phyloP scores from a whole-genome alignment of 2,329 filamentous ascomycete species.

The Alternaria metachromatica region DNA sequence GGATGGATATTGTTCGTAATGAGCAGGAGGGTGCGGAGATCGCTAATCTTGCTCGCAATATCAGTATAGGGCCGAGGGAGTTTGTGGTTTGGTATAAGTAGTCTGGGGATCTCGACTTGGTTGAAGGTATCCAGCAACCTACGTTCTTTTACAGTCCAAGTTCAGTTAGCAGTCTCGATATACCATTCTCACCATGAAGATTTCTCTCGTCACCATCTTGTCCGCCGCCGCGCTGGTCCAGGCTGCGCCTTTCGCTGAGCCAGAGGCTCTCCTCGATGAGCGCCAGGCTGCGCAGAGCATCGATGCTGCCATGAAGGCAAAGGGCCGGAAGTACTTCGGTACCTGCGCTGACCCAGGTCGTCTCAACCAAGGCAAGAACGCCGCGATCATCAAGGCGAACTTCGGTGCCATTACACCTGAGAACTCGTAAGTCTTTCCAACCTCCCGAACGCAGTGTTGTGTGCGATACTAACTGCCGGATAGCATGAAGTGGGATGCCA shows the following conservation, averaged over 20 bases:
- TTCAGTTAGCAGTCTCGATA: background rate
- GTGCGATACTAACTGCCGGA: background rate
- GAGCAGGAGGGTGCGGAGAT: background rate
- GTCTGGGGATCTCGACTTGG: background rate
- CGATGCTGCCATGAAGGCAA: conserved; percentile 63
- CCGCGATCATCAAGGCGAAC: conserved; percentile 65
- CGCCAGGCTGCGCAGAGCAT: conserved; percentile 56
- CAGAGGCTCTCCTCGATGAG: conserved; percentile 34
- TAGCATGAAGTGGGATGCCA: conserved; percentile 72
- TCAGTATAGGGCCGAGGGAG: background rate
- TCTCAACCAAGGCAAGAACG: conserved; percentile 59
- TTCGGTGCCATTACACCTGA: conserved; percentile 72
- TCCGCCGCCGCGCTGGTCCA: conserved; percentile 36
- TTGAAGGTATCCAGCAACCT: background rate
- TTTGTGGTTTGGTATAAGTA: conserved; percentile 2
- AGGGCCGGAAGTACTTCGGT: conserved; percentile 73
- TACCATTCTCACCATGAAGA: conserved; percentile 35
- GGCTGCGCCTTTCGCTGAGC: conserved; percentile 39
- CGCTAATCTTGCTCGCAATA: background rate
- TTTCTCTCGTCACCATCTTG: conserved; percentile 37
- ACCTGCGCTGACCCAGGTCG: conserved; percentile 63
- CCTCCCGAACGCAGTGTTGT: background rate
- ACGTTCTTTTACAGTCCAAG: background rate
- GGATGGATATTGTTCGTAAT: background rate
- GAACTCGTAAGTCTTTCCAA: conserved; percentile 55